Evolutionary conservation across 2,329 filamentous ascomycete species (phyloP).

Genomic region (Fusarium nurragi): DNA sequence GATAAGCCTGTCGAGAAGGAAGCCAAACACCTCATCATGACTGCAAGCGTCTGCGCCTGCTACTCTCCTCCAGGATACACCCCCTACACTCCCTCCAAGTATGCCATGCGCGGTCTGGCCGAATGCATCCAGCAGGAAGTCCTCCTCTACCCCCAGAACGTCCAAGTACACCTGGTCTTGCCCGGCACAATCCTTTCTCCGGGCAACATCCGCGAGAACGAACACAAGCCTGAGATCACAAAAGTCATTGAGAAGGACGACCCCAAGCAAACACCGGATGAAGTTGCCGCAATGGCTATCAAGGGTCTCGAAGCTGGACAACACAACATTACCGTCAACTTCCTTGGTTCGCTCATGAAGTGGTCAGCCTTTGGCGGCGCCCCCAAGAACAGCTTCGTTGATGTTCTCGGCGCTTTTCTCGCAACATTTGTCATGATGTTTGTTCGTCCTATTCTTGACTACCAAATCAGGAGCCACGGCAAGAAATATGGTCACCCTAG

Average conservation of each 20-base stretch:
- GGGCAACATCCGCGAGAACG: conserved; percentile 79
- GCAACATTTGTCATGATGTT: conserved; percentile 67
- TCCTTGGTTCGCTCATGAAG: conserved; percentile 77
- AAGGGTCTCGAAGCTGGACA: conserved; percentile 81
- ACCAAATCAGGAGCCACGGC: conserved; percentile 65
- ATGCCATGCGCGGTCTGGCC: conserved; percentile 82
- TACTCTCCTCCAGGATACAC: conserved; percentile 83
- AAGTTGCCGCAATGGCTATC: conserved; percentile 77
- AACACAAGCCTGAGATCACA: conserved; percentile 82
- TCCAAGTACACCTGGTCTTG: conserved; percentile 83
- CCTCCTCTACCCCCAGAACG: conserved; percentile 83
- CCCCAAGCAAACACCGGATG: conserved; percentile 78
- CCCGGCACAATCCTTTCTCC: conserved; percentile 85
- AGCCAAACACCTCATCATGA: conserved; percentile 86
- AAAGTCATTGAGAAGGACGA: conserved; percentile 84
- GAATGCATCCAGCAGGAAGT: conserved; percentile 88
- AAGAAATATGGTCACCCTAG: conserved; percentile 68
- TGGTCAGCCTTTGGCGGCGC: conserved; percentile 65
- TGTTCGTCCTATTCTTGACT: conserved; percentile 64
- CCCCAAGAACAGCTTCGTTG: conserved; percentile 66
- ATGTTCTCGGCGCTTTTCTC: conserved; percentile 66
- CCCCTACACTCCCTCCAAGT: conserved; percentile 85
- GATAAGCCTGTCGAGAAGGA: conserved; percentile 55
- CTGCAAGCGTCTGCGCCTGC: conserved; percentile 79
- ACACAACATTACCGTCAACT: conserved; percentile 80